Percentiles rank a stretch among this genome's conserved stretches.
phyloP scores from a whole-genome alignment of 2,329 filamentous ascomycete species.

The Pseudogymnoascus sp. region DNA sequence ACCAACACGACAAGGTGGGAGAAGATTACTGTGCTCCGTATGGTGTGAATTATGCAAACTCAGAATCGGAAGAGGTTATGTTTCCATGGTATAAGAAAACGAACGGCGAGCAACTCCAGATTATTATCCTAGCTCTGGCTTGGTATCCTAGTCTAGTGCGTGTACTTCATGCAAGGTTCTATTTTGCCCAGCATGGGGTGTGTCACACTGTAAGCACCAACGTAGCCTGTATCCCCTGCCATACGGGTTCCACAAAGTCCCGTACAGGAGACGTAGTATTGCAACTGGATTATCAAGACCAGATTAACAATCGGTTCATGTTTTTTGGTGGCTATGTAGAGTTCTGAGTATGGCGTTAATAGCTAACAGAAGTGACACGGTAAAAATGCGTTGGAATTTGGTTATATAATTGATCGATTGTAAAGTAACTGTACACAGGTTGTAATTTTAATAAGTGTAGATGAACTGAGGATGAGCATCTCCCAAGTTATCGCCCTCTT shows the following conservation, averaged over 20 bases:
- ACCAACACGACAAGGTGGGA: not conserved
- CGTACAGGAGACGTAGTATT: not conserved
- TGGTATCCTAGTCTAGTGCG: not conserved
- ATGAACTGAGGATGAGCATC: constrained; percentile 9
- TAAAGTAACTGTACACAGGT: not conserved
- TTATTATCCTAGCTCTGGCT: not conserved
- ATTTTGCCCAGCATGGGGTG: not conserved
- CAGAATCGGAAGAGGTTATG: not conserved
- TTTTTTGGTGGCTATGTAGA: no score
- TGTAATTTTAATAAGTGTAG: constrained; percentile 5
- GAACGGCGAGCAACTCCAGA: not conserved
- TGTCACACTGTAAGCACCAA: not conserved
- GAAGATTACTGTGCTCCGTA: not conserved
- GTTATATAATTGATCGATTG: not conserved
- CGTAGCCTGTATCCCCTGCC: not conserved
- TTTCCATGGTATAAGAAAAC: not conserved
- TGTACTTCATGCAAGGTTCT: not conserved
- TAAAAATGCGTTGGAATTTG: not conserved
- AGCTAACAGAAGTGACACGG: not conserved
- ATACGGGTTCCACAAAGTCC: not conserved
- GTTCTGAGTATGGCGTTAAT: no score
- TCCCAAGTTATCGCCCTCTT: constrained; percentile 7
- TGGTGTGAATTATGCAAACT: not conserved
- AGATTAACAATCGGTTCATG: no score
- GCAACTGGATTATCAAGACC: no score